Evolutionary conservation across 106 monocot species (phyloP).

Genomic region (Dendrobium catenatum): DNA sequence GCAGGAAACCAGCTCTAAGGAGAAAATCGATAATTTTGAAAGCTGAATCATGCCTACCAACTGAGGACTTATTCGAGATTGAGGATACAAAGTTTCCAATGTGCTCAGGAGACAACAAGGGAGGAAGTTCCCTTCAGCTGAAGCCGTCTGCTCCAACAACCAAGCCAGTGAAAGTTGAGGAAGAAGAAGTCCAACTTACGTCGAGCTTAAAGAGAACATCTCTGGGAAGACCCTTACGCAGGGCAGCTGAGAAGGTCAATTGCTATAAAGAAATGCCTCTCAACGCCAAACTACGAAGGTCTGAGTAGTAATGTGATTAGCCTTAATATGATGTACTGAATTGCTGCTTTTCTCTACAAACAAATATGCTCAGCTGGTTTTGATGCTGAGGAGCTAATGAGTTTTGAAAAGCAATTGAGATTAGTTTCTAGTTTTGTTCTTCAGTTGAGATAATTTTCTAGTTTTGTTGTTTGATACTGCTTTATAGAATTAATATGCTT

Average conservation of each 20-base stretch:
- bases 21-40: conserved; percentile 15
- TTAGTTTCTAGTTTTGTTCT: background rate
- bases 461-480: no score
- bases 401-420: background rate
- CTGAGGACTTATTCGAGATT: conserved; percentile 28
- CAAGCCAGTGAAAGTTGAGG: background rate
- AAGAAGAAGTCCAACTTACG: background rate
- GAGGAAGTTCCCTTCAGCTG: background rate
- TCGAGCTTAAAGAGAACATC: conserved; percentile 9
- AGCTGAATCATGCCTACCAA: conserved; percentile 12
- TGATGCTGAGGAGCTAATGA: background rate
- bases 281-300: conserved; percentile 43
- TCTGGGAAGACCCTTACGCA: conserved; percentile 34
- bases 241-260: conserved; percentile 36
- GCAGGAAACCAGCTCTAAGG: conserved; percentile 23
- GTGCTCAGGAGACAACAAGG: background rate
- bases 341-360: background rate
- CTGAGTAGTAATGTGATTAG: background rate
- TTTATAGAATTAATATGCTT: no score
- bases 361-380: background rate
- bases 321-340: background rate
- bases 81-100: conserved; percentile 32
- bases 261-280: conserved; percentile 48
- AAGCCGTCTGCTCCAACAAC: background rate
- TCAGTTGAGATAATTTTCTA: background rate